These are phyloP conservation scores for Pestalotiopsis sp. DNA, from an alignment of 2,329 filamentous ascomycete species.

Conservation along the genomic window DNA sequence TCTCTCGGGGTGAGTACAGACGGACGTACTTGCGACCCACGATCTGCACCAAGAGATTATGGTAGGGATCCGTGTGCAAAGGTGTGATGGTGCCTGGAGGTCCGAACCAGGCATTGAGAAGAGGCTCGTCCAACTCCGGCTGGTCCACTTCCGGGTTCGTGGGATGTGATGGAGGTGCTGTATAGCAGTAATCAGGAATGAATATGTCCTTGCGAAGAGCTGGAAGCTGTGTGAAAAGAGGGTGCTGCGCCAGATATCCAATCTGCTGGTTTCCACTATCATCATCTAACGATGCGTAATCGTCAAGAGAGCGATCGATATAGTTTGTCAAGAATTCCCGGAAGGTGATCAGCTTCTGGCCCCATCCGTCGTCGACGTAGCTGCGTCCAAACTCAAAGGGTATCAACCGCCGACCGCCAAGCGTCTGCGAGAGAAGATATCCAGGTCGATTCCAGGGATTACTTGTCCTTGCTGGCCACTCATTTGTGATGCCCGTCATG, in stretches of 20 bases:
- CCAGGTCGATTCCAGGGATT: constrained; percentile 71
- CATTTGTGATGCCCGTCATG: constrained; percentile 62
- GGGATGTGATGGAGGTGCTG: constrained; percentile 61
- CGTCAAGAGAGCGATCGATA: constrained; percentile 41
- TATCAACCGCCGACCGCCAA: constrained; percentile 77
- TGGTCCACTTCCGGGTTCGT: constrained; percentile 35
- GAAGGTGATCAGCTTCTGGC: constrained; percentile 79
- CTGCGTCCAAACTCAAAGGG: constrained; percentile 85
- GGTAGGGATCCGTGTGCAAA: constrained; percentile 90
- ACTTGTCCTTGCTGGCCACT: constrained; percentile 77
- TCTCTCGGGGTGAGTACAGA: constrained; percentile 73
- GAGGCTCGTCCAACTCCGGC: constrained; percentile 56
- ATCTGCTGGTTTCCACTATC: constrained; percentile 32
- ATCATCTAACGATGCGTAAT: not conserved
- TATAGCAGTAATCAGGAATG: constrained; percentile 85
- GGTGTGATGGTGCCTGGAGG: constrained; percentile 87
- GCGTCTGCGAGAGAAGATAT: constrained; percentile 75
- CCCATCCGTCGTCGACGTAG: constrained; percentile 86
- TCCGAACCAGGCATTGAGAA: constrained; percentile 92
- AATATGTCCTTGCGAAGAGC: constrained; percentile 72
- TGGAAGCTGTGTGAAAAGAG: constrained; percentile 83
- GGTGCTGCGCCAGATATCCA: constrained; percentile 90
- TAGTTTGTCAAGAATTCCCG: constrained; percentile 67
- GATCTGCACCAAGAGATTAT: constrained; percentile 88
- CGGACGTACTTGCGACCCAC: constrained; percentile 92